Evolutionary conservation across 306 rosid species (phyloP).

Genomic region (Fagus sylvatica): DNA sequence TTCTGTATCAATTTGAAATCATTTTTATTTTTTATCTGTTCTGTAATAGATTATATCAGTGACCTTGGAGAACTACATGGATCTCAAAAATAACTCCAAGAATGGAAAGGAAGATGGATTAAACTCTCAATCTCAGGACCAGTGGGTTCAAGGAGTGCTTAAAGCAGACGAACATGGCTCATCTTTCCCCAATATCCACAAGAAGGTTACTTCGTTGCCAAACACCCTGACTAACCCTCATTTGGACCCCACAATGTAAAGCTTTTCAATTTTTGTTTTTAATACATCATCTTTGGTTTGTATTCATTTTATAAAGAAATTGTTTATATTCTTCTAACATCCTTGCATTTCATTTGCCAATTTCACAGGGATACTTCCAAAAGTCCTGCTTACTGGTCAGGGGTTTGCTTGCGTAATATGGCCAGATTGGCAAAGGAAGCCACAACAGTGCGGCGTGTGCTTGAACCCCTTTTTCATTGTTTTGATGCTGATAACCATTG

Average conservation of each 20-base stretch:
- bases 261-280: conserved; percentile 16
- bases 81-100: conserved; percentile 39
- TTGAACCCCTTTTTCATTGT: conserved; percentile 86
- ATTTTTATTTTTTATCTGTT: conserved; percentile 27
- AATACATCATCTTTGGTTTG: not conserved
- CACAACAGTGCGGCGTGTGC: conserved; percentile 73
- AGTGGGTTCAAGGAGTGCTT: conserved; percentile 43
- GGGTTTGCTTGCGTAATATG: conserved; percentile 76
- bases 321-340: conserved; percentile 17
- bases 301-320: conserved; percentile 19
- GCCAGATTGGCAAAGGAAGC: conserved; percentile 81
- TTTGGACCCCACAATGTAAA: conserved; percentile 56
- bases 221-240: conserved; percentile 38
- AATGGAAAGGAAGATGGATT: conserved; percentile 39
- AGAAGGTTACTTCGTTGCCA: conserved; percentile 44
- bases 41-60: conserved; percentile 71
- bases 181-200: conserved; percentile 40
- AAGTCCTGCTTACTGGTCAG: conserved; percentile 88
- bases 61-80: conserved; percentile 75
- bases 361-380: conserved; percentile 61
- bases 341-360: conserved; percentile 23
- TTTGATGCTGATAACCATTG: conserved; percentile 78
- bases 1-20: conserved; percentile 20
- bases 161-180: conserved; percentile 35
- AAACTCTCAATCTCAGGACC: conserved; percentile 44